Percentiles rank a stretch among this genome's conserved stretches.
These are phyloP conservation scores for Colletotrichum sp. DNA, from an alignment of 2,329 filamentous ascomycete species.

Conservation along the genomic window DNA sequence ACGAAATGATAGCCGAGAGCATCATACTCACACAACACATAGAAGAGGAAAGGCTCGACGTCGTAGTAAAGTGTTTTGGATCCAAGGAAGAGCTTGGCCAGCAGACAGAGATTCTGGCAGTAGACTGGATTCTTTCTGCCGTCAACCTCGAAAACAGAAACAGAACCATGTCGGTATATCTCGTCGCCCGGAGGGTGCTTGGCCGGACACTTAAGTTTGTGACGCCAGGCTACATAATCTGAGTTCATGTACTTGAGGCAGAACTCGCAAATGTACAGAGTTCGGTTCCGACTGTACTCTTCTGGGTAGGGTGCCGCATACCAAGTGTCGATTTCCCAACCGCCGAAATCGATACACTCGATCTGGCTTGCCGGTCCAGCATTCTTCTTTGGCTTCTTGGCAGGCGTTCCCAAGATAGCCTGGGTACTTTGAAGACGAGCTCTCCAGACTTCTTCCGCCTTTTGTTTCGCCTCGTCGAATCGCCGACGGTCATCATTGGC, in stretches of 20 bases:
- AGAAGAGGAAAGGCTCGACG: constrained; percentile 95
- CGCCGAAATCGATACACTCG: constrained; percentile 97
- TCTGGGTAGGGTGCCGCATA: constrained; percentile 98
- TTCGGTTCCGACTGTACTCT: constrained; percentile 94
- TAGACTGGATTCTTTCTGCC: constrained; percentile 98
- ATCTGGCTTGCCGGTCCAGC: constrained; percentile 94
- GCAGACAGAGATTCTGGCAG: constrained; percentile 94
- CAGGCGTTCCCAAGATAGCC: constrained; percentile 64
- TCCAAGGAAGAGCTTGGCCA: constrained; percentile 96
- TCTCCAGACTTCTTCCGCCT: constrained; percentile 92
- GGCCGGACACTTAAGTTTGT: constrained; percentile 94
- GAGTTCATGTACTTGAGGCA: constrained; percentile 99
- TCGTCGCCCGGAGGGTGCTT: constrained; percentile 98
- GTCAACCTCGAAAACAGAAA: constrained; percentile 97
- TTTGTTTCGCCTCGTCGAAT: constrained; percentile 89
- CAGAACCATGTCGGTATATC: constrained; percentile 89
- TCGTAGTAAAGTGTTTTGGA: constrained; percentile 99
- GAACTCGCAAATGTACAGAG: constrained; percentile 99
- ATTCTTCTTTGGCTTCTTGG: constrained; percentile 73
- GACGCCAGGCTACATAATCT: constrained; percentile 96
- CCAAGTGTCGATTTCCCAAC: constrained; percentile 98
- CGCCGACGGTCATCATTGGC: constrained; percentile 78
- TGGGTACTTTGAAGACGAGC: constrained; percentile 65
- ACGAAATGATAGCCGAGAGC: constrained; percentile 94
- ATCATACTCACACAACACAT: constrained; percentile 94